These are phyloP conservation scores for Collybiopsis luxurians DNA, from an alignment of 768 basidiomycete genomes.

Conservation along the genomic window DNA sequence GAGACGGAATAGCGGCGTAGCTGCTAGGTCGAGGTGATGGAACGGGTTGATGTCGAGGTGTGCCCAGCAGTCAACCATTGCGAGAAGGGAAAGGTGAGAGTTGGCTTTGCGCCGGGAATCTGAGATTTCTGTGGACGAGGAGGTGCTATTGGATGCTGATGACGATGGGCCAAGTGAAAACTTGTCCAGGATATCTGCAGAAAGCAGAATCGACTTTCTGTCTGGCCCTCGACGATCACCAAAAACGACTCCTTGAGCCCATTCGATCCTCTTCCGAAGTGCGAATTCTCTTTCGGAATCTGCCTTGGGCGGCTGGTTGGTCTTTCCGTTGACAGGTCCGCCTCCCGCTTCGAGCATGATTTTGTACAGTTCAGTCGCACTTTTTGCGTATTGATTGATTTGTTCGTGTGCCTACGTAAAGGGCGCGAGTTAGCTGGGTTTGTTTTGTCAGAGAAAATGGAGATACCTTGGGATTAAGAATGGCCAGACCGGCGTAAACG, in stretches of 20 bases:
- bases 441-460: too few species aligned
- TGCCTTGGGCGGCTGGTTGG: too few species aligned
- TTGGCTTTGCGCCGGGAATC: conserved; percentile 33
- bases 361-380: conserved; percentile 89
- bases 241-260: conserved; percentile 77
- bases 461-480: conserved; percentile 75
- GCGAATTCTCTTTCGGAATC: conserved; percentile 32
- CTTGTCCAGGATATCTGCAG: conserved; percentile 80
- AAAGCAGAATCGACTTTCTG: conserved; percentile 68
- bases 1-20: conserved; percentile 93
- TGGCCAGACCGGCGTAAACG: conserved; percentile 98
- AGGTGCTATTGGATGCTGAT: too few species aligned
- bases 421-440: too few species aligned
- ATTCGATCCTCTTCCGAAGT: conserved; percentile 71
- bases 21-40: conserved; percentile 87
- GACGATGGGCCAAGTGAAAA: conserved; percentile 75
- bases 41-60: conserved; percentile 84
- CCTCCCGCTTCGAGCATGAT: conserved; percentile 75
- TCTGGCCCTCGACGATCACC: conserved; percentile 32
- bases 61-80: conserved; percentile 96
- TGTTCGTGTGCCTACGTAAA: conserved; percentile 76
- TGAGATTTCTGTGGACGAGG: too few species aligned
- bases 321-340: conserved; percentile 37
- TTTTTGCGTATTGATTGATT: conserved; percentile 88
- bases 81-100: conserved; percentile 62